Evolutionary conservation across 305 asterid species (phyloP).

Genomic region (Ilex paraguariensis): DNA sequence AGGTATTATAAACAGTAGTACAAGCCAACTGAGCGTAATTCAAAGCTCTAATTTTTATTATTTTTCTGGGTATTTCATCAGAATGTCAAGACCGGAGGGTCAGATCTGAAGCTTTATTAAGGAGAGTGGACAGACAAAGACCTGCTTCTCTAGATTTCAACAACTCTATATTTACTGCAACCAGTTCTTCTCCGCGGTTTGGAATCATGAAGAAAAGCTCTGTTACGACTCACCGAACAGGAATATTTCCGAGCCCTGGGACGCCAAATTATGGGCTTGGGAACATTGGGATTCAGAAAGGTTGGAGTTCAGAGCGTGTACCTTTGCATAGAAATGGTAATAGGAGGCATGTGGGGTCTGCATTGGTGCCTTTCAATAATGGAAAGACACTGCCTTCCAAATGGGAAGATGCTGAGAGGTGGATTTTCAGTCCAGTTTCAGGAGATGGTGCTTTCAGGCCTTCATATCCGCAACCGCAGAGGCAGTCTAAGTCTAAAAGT

Average conservation of each 20-base stretch:
- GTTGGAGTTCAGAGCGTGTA: slow-evolving; percentile 95
- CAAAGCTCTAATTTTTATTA: no score
- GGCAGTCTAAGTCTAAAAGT: slow-evolving; percentile 84
- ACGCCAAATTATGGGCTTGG: slow-evolving; percentile 73
- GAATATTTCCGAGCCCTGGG: slow-evolving; percentile 82
- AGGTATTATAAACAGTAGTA: slow-evolving; percentile 33
- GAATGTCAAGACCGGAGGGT: slow-evolving; percentile 79
- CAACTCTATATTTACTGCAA: slow-evolving; percentile 34
- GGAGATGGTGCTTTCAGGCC: slow-evolving; percentile 52
- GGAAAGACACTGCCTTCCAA: slow-evolving; percentile 88
- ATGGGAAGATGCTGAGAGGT: slow-evolving; percentile 99
- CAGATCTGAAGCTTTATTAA: slow-evolving; percentile 47
- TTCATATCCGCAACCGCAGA: slow-evolving; percentile 65
- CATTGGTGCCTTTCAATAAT: slow-evolving; percentile 56
- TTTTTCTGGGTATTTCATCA: slow-evolving; percentile 21
- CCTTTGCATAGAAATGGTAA: slow-evolving; percentile 46
- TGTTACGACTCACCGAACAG: slow-evolving; percentile 31
- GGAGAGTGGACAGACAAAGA: slow-evolving; percentile 54
- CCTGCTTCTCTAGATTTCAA: slow-evolving; percentile 82
- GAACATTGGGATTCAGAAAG: slow-evolving; percentile 70
- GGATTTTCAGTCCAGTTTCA: slow-evolving; percentile 82
- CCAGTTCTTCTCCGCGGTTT: slow-evolving; percentile 53
- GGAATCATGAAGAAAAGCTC: slow-evolving; percentile 58
- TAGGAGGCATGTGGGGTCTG: slow-evolving; percentile 42
- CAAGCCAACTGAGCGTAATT: not conserved